Evolutionary conservation across 2,329 filamentous ascomycete genomes (phyloP), one percentile per base, ranked within the genome.

Genomic region (Didymellaceae sp.): DNA sequence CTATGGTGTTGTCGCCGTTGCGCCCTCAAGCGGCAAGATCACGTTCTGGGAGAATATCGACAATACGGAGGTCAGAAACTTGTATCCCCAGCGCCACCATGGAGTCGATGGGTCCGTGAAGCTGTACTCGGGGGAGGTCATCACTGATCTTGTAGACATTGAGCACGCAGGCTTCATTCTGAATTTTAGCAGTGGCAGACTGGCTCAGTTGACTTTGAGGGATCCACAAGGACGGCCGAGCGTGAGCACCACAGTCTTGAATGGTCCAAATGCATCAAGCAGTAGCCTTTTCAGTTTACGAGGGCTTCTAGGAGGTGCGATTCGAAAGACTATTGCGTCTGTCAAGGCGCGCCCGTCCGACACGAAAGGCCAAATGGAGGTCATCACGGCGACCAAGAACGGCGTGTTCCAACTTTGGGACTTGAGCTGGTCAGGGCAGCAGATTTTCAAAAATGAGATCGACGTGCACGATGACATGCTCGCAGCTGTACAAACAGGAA

Each of bases 41-140:
- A 87, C 90, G 34, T 97, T 94, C 73, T 97, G 94, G 91, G 94
- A 97, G 71, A 95, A 91, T 30, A 89, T 97, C 57, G 91, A 93
- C 47, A 91, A 86, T 71, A 91, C 91, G 8, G 89, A 91, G 30
- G 91, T 90, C 1, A 81, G 95, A 46, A 90, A 89, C 56, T 84
- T 95, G 31, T 89, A 93, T 65, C 87, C 89, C 58, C 88, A 95
- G 68, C 89, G 90, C 65, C 86, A 89, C 58, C 87, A 86, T 58
- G 90, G 90, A 13, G 84, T 96, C 13, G 90, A 95, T 65, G 85
- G 89, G 35, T 78, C 78, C 2, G 85, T 96, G 55, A 88, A 88
- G 54, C 63, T 97, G 74, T 85, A 87, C 45, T 89, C 87, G 0
- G 88, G 90, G 35, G 94, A 99, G 73, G 82, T 81, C 40, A 86